Evolutionary conservation across 257 asterid genomes (phyloP).

Genomic region (Buddleja alternifolia): DNA sequence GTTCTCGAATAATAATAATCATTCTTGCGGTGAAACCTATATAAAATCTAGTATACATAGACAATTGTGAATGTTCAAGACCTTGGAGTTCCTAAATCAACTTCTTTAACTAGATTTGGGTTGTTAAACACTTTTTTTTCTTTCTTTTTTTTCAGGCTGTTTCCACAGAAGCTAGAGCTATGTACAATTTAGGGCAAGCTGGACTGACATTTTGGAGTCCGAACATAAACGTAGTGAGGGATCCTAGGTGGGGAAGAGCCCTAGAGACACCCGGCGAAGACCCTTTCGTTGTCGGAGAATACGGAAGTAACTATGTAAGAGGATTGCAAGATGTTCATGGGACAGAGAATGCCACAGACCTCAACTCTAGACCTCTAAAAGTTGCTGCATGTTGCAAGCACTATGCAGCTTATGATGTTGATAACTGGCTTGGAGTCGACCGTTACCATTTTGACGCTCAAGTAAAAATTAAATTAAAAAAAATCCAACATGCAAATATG

Average conservation of each 20-base stretch:
- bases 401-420: conserved; percentile 55
- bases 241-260: conserved; percentile 63
- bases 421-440: conserved; percentile 43
- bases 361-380: conserved; percentile 40
- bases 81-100: too few relatives aligned
- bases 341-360: conserved; percentile 10
- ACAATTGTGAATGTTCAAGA: too few relatives aligned
- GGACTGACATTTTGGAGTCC: conserved; percentile 67
- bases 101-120: neutral
- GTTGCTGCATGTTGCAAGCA: conserved; percentile 58
- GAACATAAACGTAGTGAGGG: conserved; percentile 49
- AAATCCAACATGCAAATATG: too few relatives aligned
- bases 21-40: too few relatives aligned
- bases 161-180: conserved; percentile 60
- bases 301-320: conserved; percentile 46
- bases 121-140: neutral
- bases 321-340: conserved; percentile 58
- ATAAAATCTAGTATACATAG: too few relatives aligned
- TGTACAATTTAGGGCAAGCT: conserved; percentile 51
- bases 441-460: conserved; percentile 39
- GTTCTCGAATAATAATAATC: too few relatives aligned
- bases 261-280: conserved; percentile 56
- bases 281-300: conserved; percentile 46
- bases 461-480: conserved; percentile 18
- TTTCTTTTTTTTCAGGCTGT: conserved; percentile 33